Evolutionary conservation across 345 rosid species (phyloP).

Genomic region (Isatis tinctoria): DNA sequence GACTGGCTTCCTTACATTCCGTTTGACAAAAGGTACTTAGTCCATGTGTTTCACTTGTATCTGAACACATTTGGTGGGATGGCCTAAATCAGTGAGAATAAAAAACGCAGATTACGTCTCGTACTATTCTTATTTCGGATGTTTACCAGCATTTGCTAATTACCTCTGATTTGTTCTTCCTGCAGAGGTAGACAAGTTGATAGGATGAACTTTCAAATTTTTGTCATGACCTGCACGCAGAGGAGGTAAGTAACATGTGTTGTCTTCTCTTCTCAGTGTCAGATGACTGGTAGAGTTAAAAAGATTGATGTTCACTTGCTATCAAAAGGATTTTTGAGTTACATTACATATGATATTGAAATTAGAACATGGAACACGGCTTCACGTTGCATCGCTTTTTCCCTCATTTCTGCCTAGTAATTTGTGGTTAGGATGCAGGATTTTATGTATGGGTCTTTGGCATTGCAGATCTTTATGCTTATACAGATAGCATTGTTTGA

Average conservation of each 20-base stretch:
- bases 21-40: conserved; percentile 62
- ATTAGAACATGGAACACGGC: not conserved
- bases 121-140: not conserved
- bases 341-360: not conserved
- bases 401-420: not conserved
- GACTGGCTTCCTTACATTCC: conserved; percentile 98
- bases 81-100: not conserved
- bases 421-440: not conserved
- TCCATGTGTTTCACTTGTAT: not conserved
- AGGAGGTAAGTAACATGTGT: conserved; percentile 52
- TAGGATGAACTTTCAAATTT: conserved; percentile 66
- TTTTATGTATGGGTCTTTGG: not conserved
- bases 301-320: not conserved
- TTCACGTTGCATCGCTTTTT: not conserved
- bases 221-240: conserved; percentile 71
- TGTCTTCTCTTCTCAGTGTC: not conserved
- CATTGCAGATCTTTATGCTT: not conserved
- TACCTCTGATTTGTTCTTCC: conserved; percentile 15
- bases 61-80: conserved; percentile 1
- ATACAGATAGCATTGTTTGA: not conserved
- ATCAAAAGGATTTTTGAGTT: not conserved
- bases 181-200: conserved; percentile 84
- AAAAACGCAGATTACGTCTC: not conserved
- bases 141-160: conserved; percentile 8
- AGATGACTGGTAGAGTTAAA: not conserved